Evolutionary conservation across 2,329 filamentous ascomycete genomes (phyloP).

Genomic region (Cytospora schulzeri): DNA sequence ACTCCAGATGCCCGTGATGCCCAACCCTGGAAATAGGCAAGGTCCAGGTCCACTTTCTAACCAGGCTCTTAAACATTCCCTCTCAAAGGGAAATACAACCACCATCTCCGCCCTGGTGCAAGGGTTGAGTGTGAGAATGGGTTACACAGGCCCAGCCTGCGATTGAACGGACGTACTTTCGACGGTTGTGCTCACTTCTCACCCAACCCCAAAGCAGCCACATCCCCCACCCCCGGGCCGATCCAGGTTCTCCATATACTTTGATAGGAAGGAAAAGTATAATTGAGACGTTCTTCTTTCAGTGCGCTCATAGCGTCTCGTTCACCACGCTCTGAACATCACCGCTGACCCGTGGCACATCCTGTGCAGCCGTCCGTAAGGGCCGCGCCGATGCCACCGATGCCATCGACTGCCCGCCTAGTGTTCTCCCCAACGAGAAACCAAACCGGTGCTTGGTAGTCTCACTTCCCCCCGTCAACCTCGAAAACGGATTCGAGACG

Average conservation of each 20-base stretch:
- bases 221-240: neutral
- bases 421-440: slow-evolving; percentile 5
- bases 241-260: too few relatives aligned
- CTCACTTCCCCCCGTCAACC: neutral
- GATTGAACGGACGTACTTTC: neutral
- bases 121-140: neutral
- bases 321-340: neutral
- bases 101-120: neutral
- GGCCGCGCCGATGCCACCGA: slow-evolving; percentile 19
- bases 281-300: neutral
- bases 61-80: neutral
- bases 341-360: neutral
- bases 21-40: neutral
- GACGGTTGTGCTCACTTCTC: neutral
- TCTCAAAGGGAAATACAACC: neutral
- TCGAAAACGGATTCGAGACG: slow-evolving; percentile 5
- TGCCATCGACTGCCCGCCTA: slow-evolving; percentile 15
- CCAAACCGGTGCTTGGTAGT: slow-evolving; percentile 4
- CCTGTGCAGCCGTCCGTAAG: slow-evolving; percentile 9
- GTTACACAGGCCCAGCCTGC: neutral
- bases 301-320: neutral
- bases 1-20: neutral
- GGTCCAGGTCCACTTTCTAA: neutral
- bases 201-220: too few relatives aligned
- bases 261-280: neutral